Conservation (phyloP, 1,139 yeast genomes). For the Pichia sp. region DNA sequence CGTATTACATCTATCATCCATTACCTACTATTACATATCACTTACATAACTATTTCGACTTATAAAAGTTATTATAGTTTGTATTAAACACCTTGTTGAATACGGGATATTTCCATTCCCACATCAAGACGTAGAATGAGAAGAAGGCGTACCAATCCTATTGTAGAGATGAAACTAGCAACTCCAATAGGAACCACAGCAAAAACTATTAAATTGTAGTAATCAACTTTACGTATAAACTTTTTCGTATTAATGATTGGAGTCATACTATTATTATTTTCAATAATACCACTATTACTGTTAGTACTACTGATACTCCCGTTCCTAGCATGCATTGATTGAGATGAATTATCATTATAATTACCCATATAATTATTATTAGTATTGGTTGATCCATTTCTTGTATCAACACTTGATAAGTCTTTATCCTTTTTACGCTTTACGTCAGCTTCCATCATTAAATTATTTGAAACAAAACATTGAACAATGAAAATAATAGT, state of each 20-base stretch:
- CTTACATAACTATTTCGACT: not conserved
- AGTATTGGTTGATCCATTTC: not conserved
- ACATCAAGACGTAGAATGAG: conserved; percentile 70
- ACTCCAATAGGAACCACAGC: conserved; percentile 96
- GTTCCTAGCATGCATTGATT: not conserved
- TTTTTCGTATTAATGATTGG: conserved; percentile 35
- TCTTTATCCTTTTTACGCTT: conserved; percentile 12
- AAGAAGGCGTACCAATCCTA: conserved; percentile 68
- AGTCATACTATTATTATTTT: conserved; percentile 22
- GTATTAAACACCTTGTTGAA: conserved; percentile 6
- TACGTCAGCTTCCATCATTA: conserved; percentile 47
- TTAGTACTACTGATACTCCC: not conserved
- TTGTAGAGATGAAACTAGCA: conserved; percentile 90
- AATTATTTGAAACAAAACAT: conserved; percentile 81
- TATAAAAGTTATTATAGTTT: not conserved
- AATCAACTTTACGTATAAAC: conserved; percentile 47
- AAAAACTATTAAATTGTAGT: conserved; percentile 83
- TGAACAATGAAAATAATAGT: conserved; percentile 83
- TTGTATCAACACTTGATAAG: not conserved
- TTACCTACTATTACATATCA: too few species aligned
- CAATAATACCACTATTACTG: conserved; percentile 6
- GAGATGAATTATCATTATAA: not conserved
- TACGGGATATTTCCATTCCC: conserved; percentile 31
- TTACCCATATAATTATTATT: not conserved
- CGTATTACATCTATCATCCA: not conserved